Conservation (phyloP, 306 rosid genomes). For the Cucumis sativus region DNA sequence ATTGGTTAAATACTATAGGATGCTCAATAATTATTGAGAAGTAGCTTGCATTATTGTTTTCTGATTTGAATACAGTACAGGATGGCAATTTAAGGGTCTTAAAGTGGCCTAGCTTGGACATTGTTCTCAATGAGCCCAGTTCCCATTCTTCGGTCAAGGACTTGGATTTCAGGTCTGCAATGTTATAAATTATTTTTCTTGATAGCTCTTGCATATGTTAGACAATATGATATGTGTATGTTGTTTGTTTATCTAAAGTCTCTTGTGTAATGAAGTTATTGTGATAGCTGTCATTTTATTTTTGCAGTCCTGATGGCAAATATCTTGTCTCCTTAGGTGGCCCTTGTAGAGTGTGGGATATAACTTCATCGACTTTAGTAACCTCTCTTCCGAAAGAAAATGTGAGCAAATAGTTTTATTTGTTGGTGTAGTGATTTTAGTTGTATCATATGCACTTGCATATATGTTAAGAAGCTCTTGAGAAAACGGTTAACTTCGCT, state of each 20-base stretch:
- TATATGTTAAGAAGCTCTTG: background rate
- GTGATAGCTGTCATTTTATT: conserved; percentile 21
- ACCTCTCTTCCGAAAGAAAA: conserved; percentile 52
- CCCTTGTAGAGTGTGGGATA: conserved; percentile 87
- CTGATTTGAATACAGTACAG: conserved; percentile 70
- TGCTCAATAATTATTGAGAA: background rate
- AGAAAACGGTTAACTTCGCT: too few species aligned
- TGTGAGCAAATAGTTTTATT: conserved; percentile 33
- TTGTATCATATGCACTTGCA: background rate
- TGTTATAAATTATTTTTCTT: background rate
- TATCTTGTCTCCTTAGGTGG: conserved; percentile 77
- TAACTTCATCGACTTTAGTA: conserved; percentile 38
- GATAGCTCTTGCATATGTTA: background rate
- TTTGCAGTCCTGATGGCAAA: conserved; percentile 71
- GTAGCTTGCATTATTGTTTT: conserved; percentile 18
- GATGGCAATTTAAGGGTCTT: conserved; percentile 76
- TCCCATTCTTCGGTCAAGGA: conserved; percentile 68
- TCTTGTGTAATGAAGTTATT: conserved; percentile 12
- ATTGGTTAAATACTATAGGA: background rate
- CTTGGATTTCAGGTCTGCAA: conserved; percentile 70
- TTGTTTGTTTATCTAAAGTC: background rate
- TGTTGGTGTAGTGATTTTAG: background rate
- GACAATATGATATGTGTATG: background rate
- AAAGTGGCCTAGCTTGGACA: conserved; percentile 89
- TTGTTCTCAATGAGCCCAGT: conserved; percentile 38